These are phyloP conservation scores for Yamadazyma conglobata DNA, from an alignment of 1,139 yeast species.

Conservation along the genomic window DNA sequence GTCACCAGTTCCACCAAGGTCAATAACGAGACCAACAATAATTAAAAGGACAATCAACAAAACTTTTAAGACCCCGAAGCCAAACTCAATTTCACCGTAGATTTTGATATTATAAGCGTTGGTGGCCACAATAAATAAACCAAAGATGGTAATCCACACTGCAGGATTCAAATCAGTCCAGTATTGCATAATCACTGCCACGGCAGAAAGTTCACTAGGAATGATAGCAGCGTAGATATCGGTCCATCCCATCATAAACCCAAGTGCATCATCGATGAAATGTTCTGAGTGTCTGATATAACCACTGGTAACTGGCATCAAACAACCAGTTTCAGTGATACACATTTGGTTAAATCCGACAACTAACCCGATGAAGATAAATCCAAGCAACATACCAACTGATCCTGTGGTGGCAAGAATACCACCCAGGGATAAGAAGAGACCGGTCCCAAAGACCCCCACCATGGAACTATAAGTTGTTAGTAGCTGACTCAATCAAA, in stretches of 20 bases:
- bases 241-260: conserved; percentile 60
- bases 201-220: conserved; percentile 42
- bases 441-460: conserved; percentile 44
- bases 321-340: conserved; percentile 58
- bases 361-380: conserved; percentile 12
- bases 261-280: conserved; percentile 61
- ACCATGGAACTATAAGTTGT: conserved; percentile 29
- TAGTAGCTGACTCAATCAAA: neutral
- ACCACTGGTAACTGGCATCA: conserved; percentile 59
- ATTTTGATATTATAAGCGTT: conserved; percentile 43
- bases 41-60: conserved; percentile 52
- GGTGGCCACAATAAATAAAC: conserved; percentile 30
- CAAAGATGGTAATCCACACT: conserved; percentile 41
- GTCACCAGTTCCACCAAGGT: conserved; percentile 37
- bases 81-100: conserved; percentile 44
- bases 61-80: conserved; percentile 43
- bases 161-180: conserved; percentile 39
- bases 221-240: conserved; percentile 43
- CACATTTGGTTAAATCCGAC: conserved; percentile 55
- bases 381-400: conserved; percentile 43
- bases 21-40: conserved; percentile 38
- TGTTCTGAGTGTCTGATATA: conserved; percentile 53
- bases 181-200: conserved; percentile 38
- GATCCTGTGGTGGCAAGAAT: conserved; percentile 64
- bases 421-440: conserved; percentile 66